These are phyloP conservation scores for Polygonum aviculare DNA, from an alignment of 148 eudicot genomes.

Conservation along the genomic window DNA sequence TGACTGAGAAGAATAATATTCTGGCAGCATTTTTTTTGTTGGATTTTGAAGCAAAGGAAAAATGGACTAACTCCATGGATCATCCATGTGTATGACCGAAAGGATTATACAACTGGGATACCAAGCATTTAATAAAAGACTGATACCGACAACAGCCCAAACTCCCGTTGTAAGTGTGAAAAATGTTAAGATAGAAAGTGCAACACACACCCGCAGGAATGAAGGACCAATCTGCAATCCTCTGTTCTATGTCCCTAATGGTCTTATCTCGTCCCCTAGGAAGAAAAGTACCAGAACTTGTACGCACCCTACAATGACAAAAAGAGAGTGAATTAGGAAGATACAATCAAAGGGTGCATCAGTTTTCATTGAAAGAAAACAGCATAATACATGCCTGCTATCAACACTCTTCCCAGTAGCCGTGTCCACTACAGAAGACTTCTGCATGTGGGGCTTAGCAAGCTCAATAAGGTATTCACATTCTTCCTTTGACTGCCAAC, in stretches of 20 bases:
- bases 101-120: neutral
- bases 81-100: neutral
- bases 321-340: conserved; percentile 4
- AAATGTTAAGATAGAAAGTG: neutral
- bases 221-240: conserved; percentile 90
- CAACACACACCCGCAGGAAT: conserved; percentile 67
- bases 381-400: conserved; percentile 46
- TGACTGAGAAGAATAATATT: neutral
- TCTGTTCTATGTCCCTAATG: conserved; percentile 60
- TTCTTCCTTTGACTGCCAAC: conserved; percentile 70
- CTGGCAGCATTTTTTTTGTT: neutral
- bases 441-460: conserved; percentile 81
- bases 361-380: conserved; percentile 4
- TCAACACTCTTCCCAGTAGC: conserved; percentile 74
- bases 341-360: neutral
- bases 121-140: neutral
- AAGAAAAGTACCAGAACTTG: conserved; percentile 90
- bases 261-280: conserved; percentile 71
- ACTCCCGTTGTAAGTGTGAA: neutral
- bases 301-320: conserved; percentile 55
- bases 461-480: conserved; percentile 77
- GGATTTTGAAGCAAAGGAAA: neutral
- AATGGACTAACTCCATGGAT: neutral
- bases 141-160: neutral
- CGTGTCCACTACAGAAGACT: conserved; percentile 82